These are phyloP conservation scores for Zygnema cylindricum DNA, from an alignment of 139 green algal species.

Conservation along the genomic window DNA sequence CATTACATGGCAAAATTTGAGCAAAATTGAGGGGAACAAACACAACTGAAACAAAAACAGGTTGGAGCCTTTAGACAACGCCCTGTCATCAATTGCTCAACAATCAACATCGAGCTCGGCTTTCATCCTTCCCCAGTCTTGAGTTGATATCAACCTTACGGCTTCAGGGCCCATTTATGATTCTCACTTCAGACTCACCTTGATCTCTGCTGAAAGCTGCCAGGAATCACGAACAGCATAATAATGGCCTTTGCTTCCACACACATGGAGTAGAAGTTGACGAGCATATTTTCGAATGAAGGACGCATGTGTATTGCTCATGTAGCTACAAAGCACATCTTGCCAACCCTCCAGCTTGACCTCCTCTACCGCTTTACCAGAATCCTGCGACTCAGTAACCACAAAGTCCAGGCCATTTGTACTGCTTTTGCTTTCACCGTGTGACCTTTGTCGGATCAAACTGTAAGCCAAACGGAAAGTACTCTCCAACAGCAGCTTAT, in stretches of 20 bases:
- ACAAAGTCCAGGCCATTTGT: slow-evolving; percentile 14
- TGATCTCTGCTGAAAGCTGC: slow-evolving; percentile 33
- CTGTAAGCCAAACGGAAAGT: slow-evolving; percentile 42
- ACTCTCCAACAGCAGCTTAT: slow-evolving; percentile 39
- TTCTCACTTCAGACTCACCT: slow-evolving; percentile 24
- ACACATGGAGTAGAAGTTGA: slow-evolving; percentile 46
- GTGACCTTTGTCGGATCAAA: background rate
- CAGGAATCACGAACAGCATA: slow-evolving; percentile 27
- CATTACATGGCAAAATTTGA: background rate
- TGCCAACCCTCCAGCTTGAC: slow-evolving; percentile 36
- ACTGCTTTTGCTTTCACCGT: background rate
- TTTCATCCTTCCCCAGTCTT: no score
- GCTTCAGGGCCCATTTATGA: background rate
- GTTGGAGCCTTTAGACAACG: no score
- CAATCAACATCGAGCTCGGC: no score
- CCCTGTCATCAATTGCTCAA: no score
- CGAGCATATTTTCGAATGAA: slow-evolving; percentile 54
- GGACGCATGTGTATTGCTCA: slow-evolving; percentile 38
- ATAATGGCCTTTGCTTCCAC: slow-evolving; percentile 50
- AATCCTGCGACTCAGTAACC: slow-evolving; percentile 5
- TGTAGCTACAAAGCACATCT: slow-evolving; percentile 55
- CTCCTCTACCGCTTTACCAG: background rate
- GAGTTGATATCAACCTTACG: background rate
- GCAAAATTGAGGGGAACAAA: no score
- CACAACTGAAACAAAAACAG: no score